These are phyloP conservation scores for Trichophyton simii DNA, from an alignment of 2,329 filamentous ascomycete genomes.

Conservation along the genomic window DNA sequence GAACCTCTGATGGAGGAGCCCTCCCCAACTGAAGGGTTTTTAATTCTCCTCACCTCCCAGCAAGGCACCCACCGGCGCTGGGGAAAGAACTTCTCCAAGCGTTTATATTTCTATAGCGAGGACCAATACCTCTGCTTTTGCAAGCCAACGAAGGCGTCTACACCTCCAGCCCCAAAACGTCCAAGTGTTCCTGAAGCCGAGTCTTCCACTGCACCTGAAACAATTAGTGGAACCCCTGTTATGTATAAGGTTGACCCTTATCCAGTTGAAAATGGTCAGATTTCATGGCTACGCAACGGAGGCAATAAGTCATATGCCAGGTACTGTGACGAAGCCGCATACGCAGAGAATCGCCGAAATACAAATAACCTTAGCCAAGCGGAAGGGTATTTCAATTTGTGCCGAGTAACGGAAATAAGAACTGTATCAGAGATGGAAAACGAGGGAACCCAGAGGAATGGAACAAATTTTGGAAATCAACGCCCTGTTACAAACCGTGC, in stretches of 20 bases:
- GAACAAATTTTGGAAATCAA: constrained; percentile 44
- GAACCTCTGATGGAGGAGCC: constrained; percentile 42
- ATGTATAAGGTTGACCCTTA: constrained; percentile 52
- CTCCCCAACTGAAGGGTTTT: constrained; percentile 51
- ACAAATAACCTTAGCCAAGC: constrained; percentile 45
- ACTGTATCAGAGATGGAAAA: constrained; percentile 40
- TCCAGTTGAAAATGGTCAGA: constrained; percentile 39
- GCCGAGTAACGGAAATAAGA: constrained; percentile 46
- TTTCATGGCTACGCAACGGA: constrained; percentile 44
- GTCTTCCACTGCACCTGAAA: constrained; percentile 43
- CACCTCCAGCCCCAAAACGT: constrained; percentile 47
- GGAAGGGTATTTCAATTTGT: constrained; percentile 54
- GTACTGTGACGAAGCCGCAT: constrained; percentile 46
- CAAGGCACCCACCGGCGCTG: constrained; percentile 46
- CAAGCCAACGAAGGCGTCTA: constrained; percentile 46
- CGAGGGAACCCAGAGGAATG: constrained; percentile 42
- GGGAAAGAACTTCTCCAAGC: constrained; percentile 52
- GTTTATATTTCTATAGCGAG: constrained; percentile 52
- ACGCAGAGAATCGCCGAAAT: constrained; percentile 47
- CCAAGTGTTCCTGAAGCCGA: constrained; percentile 30
- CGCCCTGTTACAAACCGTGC: constrained; percentile 33
- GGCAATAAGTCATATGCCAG: constrained; percentile 33
- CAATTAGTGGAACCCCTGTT: constrained; percentile 46
- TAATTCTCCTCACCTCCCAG: constrained; percentile 53
- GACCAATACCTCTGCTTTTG: constrained; percentile 53